Evolutionary conservation across 805 yeast genomes (phyloP).

Genomic region (Monosporozyma yasuniensis): DNA sequence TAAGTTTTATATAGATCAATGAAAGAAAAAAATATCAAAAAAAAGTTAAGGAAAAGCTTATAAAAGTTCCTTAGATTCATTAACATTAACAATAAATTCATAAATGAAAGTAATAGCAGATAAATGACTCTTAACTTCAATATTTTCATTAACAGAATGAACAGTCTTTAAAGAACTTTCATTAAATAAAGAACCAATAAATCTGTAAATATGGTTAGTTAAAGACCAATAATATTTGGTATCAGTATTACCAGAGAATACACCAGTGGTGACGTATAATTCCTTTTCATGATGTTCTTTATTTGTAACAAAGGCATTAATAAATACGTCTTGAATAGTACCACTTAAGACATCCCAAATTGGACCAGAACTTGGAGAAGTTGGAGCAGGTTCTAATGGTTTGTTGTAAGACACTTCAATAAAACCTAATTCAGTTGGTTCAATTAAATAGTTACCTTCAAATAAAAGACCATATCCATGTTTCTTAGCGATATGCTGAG

Average conservation of each 20-base stretch:
- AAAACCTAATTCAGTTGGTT: constrained; percentile 24
- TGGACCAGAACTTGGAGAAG: constrained; percentile 30
- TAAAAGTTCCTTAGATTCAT: constrained; percentile 9
- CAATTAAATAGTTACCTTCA: constrained; percentile 16
- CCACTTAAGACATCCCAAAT: constrained; percentile 41
- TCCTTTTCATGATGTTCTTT: constrained; percentile 13
- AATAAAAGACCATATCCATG: constrained; percentile 39
- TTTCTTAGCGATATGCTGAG: constrained; percentile 37
- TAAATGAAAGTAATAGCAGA: constrained; percentile 49
- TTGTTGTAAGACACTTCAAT: constrained; percentile 19
- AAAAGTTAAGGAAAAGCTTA: neutral
- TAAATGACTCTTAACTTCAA: constrained; percentile 49
- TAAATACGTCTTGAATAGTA: constrained; percentile 45
- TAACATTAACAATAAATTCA: constrained; percentile 35
- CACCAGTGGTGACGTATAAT: constrained; percentile 37
- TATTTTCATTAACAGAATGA: constrained; percentile 60
- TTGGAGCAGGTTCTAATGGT: constrained; percentile 34
- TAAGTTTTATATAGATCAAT: neutral
- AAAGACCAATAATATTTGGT: constrained; percentile 51
- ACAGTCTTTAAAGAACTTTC: constrained; percentile 25
- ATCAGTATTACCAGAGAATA: constrained; percentile 55
- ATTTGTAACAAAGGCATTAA: constrained; percentile 32
- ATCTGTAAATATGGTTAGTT: constrained; percentile 47
- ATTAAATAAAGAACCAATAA: constrained; percentile 19
- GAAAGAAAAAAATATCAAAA: neutral